phyloP scores from a whole-genome alignment of 805 yeast genomes.

The Tetrapisispora fleetii region DNA sequence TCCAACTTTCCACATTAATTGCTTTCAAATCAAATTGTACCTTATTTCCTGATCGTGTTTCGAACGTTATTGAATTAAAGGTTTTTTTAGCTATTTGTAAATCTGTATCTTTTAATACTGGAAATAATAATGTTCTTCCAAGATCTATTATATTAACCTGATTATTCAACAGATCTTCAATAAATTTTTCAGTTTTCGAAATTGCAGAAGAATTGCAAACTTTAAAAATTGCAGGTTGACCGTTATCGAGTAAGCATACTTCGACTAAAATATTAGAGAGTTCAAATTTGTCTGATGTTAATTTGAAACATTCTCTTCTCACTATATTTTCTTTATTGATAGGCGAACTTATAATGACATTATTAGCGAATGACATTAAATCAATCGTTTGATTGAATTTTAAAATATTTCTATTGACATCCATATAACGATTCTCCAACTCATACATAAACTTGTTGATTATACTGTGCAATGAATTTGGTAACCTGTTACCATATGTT shows the following conservation, averaged over 20 bases:
- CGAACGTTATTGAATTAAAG: conserved; percentile 9
- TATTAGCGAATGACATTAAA: conserved; percentile 14
- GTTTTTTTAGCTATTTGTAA: conserved; percentile 9
- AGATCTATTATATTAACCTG: conserved; percentile 10
- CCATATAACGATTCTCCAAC: conserved; percentile 9
- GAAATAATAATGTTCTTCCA: conserved; percentile 23
- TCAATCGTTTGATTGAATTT: conserved; percentile 19
- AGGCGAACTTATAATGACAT: conserved; percentile 11
- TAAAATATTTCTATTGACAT: conserved; percentile 5
- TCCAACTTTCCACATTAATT: conserved; percentile 20
- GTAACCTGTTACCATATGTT: background rate
- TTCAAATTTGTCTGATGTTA: conserved; percentile 12
- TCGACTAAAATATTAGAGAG: conserved; percentile 16
- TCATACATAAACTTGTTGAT: background rate
- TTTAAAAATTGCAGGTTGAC: conserved; percentile 21
- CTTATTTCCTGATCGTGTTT: conserved; percentile 17
- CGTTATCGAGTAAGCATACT: conserved; percentile 17
- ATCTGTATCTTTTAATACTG: conserved; percentile 17
- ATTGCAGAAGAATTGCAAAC: conserved; percentile 16
- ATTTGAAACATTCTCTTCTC: conserved; percentile 16
- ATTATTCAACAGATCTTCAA: conserved; percentile 8
- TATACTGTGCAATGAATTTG: background rate
- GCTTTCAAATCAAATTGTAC: conserved; percentile 13
- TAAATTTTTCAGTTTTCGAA: conserved; percentile 3
- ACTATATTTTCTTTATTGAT: conserved; percentile 11